A percentile compares a stretch with the other conserved stretches of the same genome.
Conservation (phyloP, 177 flowering plant species). For the Vitis hybrid region DNA sequence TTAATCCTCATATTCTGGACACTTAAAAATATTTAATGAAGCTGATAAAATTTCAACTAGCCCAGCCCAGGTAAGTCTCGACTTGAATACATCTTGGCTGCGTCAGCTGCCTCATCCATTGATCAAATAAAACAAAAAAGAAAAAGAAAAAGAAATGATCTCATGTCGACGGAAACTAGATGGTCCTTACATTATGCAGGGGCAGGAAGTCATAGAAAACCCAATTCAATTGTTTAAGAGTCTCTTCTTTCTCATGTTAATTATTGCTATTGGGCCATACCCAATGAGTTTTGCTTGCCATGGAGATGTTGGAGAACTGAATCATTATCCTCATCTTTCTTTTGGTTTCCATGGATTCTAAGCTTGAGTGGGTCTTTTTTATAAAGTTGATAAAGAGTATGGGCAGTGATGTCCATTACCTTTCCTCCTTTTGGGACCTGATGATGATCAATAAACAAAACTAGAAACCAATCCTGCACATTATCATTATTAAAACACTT, state of each 20-base stretch:
- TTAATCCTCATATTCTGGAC: no score
- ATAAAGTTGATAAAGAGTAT: conserved; percentile 4
- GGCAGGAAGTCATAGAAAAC: background rate
- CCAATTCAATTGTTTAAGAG: background rate
- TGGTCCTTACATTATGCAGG: background rate
- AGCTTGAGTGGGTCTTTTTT: conserved; percentile 4
- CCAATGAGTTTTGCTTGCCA: conserved; percentile 21
- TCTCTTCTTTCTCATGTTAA: conserved; percentile 3
- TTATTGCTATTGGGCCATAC: conserved; percentile 23
- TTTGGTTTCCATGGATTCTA: conserved; percentile 11
- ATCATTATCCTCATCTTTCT: background rate
- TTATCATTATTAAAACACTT: background rate
- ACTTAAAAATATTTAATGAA: background rate
- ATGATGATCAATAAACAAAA: conserved; percentile 7
- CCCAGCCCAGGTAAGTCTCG: background rate
- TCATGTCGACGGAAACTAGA: background rate
- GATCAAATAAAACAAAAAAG: background rate
- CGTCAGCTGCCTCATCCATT: background rate
- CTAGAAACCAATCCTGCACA: background rate
- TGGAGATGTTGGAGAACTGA: background rate
- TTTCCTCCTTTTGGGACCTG: background rate
- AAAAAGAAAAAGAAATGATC: background rate
- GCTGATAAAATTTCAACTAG: background rate
- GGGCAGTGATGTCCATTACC: background rate
- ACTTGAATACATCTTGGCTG: background rate